Evolutionary conservation across 164 flowering plant species (phyloP).

Genomic region (Protea cynaroides): DNA sequence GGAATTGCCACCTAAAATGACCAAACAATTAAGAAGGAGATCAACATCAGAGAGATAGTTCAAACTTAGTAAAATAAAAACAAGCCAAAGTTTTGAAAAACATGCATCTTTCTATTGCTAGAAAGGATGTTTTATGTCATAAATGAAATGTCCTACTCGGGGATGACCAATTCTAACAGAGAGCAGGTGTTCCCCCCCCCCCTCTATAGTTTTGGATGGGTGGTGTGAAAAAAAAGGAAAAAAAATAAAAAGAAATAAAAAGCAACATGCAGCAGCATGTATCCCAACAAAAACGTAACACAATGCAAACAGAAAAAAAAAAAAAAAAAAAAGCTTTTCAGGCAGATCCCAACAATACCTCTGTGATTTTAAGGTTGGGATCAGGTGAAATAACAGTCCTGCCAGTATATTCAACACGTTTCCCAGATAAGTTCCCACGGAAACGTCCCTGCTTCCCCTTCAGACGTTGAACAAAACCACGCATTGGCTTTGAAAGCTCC

Average conservation of each 20-base stretch:
- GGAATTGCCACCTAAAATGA: constrained; percentile 75
- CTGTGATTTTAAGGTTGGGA: constrained; percentile 92
- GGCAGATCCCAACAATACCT: constrained; percentile 34
- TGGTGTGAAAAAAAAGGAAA: no score
- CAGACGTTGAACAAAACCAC: constrained; percentile 87
- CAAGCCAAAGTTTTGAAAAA: no score
- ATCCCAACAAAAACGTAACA: background rate
- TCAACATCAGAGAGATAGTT: background rate
- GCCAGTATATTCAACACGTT: constrained; percentile 95
- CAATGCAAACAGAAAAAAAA: no score
- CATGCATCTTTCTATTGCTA: no score
- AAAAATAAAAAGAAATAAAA: no score
- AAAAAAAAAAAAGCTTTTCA: background rate
- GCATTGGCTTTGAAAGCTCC: constrained; percentile 37
- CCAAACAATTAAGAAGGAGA: constrained; percentile 12
- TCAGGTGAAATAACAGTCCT: constrained; percentile 98
- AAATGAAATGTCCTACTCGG: no score
- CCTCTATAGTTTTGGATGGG: no score
- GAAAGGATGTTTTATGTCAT: no score
- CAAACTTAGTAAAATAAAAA: no score
- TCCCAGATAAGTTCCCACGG: constrained; percentile 88
- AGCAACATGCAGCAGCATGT: background rate
- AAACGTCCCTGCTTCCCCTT: constrained; percentile 97
- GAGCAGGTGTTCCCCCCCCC: no score
- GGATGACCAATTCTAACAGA: no score